phyloP scores from a whole-genome alignment of 176 grass and related monocot genomes.

The Oryza nivara region DNA sequence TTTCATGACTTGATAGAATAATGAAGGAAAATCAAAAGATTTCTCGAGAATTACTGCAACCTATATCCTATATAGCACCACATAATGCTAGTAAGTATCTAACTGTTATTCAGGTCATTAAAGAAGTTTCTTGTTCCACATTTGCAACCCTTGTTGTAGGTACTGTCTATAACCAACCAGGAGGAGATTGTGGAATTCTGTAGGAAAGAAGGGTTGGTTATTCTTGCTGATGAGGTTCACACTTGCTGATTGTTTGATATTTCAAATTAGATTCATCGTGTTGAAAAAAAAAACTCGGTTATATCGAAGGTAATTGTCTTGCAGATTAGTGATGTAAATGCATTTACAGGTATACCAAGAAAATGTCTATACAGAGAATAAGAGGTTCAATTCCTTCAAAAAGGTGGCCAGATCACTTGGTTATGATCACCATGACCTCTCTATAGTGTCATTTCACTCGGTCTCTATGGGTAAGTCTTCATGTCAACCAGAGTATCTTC shows the following conservation, averaged over 20 bases:
- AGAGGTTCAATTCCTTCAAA: slow-evolving; percentile 75
- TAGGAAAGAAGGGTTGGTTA: slow-evolving; percentile 72
- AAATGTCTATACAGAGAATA: slow-evolving; percentile 63
- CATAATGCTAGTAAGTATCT: background rate
- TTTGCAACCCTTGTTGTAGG: slow-evolving; percentile 42
- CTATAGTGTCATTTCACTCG: slow-evolving; percentile 65
- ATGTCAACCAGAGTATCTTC: background rate
- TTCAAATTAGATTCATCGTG: background rate
- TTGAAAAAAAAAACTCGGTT: background rate
- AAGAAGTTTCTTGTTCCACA: slow-evolving; percentile 6
- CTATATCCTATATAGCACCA: background rate
- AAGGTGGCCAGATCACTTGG: slow-evolving; percentile 68
- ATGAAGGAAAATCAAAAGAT: background rate
- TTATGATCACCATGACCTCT: slow-evolving; percentile 49
- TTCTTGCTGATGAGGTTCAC: slow-evolving; percentile 78
- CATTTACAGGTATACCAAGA: slow-evolving; percentile 71
- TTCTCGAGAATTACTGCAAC: background rate
- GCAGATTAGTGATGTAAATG: background rate
- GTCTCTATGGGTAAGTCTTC: slow-evolving; percentile 64
- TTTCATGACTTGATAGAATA: background rate
- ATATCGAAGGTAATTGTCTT: background rate
- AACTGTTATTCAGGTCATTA: background rate
- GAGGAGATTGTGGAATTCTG: slow-evolving; percentile 75
- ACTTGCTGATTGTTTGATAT: slow-evolving; percentile 9
- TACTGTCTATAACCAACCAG: slow-evolving; percentile 60